These are phyloP conservation scores for Mitragyna speciosa DNA, from an alignment of 257 asterid species.

Conservation along the genomic window DNA sequence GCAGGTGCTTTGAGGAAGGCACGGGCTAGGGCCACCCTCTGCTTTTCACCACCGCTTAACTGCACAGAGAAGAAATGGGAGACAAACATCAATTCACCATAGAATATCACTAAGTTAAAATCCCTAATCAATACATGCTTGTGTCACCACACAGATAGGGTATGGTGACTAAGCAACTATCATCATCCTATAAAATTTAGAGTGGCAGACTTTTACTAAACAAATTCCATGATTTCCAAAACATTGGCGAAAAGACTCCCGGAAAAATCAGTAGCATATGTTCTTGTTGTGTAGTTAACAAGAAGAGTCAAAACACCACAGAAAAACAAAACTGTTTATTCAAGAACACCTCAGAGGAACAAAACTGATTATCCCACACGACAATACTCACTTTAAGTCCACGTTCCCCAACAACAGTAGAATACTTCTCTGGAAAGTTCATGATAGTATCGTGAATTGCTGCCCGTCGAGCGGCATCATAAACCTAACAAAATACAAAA, in stretches of 20 bases:
- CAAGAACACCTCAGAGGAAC: background rate
- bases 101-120: background rate
- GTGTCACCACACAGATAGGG: background rate
- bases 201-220: background rate
- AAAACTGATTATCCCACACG: background rate
- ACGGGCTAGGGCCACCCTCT: conserved; percentile 96
- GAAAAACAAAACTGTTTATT: background rate
- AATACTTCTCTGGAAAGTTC: conserved; percentile 80
- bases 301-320: background rate
- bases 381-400: conserved; percentile 77
- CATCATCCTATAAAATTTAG: background rate
- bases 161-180: background rate
- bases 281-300: background rate
- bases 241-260: background rate
- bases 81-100: background rate
- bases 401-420: conserved; percentile 95
- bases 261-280: too few relatives aligned
- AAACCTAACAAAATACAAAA: conserved; percentile 52
- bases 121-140: background rate
- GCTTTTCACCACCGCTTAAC: conserved; percentile 99
- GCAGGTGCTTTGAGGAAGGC: conserved; percentile 95
- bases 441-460: conserved; percentile 92
- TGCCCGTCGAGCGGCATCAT: conserved; percentile 92
- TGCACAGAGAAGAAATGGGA: conserved; percentile 41
- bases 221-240: background rate